These are phyloP conservation scores for Rutstroemia sp. DNA, from an alignment of 2,329 filamentous ascomycete species.

Conservation along the genomic window DNA sequence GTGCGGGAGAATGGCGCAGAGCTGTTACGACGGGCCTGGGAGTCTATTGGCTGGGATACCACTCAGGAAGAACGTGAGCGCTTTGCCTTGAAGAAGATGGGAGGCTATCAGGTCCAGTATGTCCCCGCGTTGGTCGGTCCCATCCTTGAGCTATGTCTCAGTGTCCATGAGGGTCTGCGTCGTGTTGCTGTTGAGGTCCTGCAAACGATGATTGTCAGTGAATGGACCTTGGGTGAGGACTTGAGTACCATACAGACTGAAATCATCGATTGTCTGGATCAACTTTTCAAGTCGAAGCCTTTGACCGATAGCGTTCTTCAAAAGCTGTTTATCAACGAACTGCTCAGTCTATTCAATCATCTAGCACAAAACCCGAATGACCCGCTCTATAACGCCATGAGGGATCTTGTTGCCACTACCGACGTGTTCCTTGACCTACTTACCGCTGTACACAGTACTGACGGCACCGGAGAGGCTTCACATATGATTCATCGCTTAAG, in stretches of 20 bases:
- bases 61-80: slow-evolving; percentile 67
- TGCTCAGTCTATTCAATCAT: slow-evolving; percentile 72
- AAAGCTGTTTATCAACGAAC: slow-evolving; percentile 83
- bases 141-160: slow-evolving; percentile 89
- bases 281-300: slow-evolving; percentile 81
- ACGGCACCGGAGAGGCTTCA: slow-evolving; percentile 64
- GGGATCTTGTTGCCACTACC: slow-evolving; percentile 73
- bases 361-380: slow-evolving; percentile 62
- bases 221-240: slow-evolving; percentile 94
- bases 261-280: slow-evolving; percentile 90
- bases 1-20: slow-evolving; percentile 88
- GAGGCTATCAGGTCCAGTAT: slow-evolving; percentile 97
- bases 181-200: slow-evolving; percentile 87
- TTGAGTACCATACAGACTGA: slow-evolving; percentile 87
- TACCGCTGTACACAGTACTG: slow-evolving; percentile 78
- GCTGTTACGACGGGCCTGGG: slow-evolving; percentile 78
- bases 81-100: slow-evolving; percentile 77
- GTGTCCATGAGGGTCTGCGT: slow-evolving; percentile 85
- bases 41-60: slow-evolving; percentile 94
- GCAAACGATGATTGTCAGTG: slow-evolving; percentile 96
- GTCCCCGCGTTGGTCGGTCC: slow-evolving; percentile 86
- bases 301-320: slow-evolving; percentile 84
- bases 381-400: slow-evolving; percentile 66
- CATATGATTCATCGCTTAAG: slow-evolving; percentile 82
- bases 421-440: slow-evolving; percentile 88